These are phyloP conservation scores for Arachnopeziza araneosa DNA, from an alignment of 2,329 filamentous ascomycete species.

Conservation along the genomic window DNA sequence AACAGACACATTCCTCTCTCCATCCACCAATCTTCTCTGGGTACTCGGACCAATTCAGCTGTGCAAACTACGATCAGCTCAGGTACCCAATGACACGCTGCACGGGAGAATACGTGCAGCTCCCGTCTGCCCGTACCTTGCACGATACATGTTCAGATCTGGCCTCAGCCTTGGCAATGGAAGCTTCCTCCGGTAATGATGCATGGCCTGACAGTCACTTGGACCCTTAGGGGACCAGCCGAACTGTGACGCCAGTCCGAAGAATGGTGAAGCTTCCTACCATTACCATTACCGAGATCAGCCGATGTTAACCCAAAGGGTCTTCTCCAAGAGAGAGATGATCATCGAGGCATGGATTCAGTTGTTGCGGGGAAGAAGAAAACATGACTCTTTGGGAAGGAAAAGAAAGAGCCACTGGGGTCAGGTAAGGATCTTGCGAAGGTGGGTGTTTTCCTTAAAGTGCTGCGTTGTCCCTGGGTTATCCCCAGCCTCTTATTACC, in stretches of 20 bases:
- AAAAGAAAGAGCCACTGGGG: not conserved
- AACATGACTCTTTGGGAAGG: not conserved
- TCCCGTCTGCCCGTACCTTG: not conserved
- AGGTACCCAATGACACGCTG: not conserved
- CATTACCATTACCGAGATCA: not conserved
- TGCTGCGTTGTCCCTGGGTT: not conserved
- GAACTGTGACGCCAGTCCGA: not conserved
- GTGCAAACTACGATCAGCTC: not conserved
- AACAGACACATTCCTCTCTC: not conserved
- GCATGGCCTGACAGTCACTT: not conserved
- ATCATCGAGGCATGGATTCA: not conserved
- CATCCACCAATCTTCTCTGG: not conserved
- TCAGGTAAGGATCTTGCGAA: not conserved
- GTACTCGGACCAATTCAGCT: not conserved
- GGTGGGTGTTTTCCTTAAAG: not conserved
- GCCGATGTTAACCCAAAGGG: not conserved
- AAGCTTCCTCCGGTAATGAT: not conserved
- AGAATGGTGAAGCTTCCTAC: not conserved
- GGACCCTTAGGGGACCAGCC: not conserved
- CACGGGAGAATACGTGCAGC: not conserved
- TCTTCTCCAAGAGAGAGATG: not conserved
- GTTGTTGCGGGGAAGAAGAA: not conserved
- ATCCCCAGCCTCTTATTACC: not conserved
- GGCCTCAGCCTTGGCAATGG: not conserved
- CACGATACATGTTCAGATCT: not conserved